Evolutionary conservation across 2,329 filamentous ascomycete species (phyloP).

Genomic region (Neocucurbitaria cava): DNA sequence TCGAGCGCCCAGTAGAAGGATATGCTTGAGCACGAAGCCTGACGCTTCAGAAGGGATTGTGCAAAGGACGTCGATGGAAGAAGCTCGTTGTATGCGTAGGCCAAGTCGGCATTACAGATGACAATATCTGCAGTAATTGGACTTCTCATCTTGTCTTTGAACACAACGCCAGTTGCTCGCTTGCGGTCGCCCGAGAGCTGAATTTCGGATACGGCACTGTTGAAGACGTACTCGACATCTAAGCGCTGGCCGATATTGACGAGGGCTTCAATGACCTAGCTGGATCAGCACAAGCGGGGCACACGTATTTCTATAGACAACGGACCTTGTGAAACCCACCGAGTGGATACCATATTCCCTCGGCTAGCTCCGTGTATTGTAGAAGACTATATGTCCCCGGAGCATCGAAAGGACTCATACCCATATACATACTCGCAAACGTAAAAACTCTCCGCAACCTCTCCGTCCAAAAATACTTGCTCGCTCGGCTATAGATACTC

Average conservation of each 20-base stretch:
- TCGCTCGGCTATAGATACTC: conserved; percentile 70
- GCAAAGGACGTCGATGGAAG: conserved; percentile 61
- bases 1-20: conserved; percentile 79
- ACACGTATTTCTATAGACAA: neutral
- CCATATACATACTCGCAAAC: conserved; percentile 84
- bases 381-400: conserved; percentile 76
- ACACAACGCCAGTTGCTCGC: conserved; percentile 64
- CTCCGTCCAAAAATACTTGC: conserved; percentile 74
- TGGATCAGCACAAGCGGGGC: conserved; percentile 8
- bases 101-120: conserved; percentile 75
- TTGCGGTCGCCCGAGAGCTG: conserved; percentile 60
- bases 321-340: conserved; percentile 72
- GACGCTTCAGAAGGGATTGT: conserved; percentile 54
- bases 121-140: conserved; percentile 69
- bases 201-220: conserved; percentile 64
- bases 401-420: conserved; percentile 79
- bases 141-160: conserved; percentile 62
- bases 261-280: conserved; percentile 63
- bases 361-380: conserved; percentile 77
- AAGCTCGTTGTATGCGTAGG: conserved; percentile 76
- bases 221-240: conserved; percentile 69
- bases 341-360: conserved; percentile 78
- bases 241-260: conserved; percentile 67
- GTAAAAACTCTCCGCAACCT: conserved; percentile 74
- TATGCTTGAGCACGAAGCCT: conserved; percentile 74